Evolutionary conservation across 345 rosid genomes (phyloP).

Genomic region (Carallia pectinifolia): DNA sequence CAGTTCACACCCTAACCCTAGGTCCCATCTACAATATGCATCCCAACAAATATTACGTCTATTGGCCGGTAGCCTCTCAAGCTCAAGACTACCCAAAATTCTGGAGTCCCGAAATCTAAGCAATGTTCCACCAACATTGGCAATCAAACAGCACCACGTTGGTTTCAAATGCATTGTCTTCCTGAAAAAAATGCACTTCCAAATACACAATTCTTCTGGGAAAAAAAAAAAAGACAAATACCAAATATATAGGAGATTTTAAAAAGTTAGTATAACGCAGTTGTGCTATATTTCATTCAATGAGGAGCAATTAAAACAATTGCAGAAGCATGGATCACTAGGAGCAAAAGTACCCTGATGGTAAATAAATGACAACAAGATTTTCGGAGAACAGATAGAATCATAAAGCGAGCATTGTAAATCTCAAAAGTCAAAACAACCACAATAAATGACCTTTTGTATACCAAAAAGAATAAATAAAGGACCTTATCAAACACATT

Average conservation of each 20-base stretch:
- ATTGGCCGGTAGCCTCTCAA: constrained; percentile 31
- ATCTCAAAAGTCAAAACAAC: not conserved
- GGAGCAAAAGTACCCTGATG: too few species aligned
- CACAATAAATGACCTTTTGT: not conserved
- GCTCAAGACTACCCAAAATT: constrained; percentile 24
- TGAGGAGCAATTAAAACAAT: not conserved
- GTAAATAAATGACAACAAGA: too few species aligned
- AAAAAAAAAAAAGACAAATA: not conserved
- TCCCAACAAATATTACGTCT: constrained; percentile 18
- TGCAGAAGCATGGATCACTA: not conserved
- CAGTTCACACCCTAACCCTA: constrained; percentile 31
- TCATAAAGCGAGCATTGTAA: not conserved
- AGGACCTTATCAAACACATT: not conserved
- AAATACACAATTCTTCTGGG: constrained; percentile 10
- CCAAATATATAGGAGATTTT: not conserved
- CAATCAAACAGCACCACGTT: constrained; percentile 3
- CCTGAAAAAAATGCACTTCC: constrained; percentile 35
- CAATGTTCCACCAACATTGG: constrained; percentile 3
- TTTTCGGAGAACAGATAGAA: not conserved
- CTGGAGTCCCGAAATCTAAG: constrained; percentile 23
- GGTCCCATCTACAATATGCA: constrained; percentile 40
- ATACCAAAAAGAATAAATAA: too few species aligned
- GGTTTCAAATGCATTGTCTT: constrained; percentile 22
- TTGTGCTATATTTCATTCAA: not conserved
- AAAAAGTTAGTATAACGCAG: too few species aligned